phyloP scores from a whole-genome alignment of 2,329 filamentous ascomycete species.

The Phialocephala subalpina region DNA sequence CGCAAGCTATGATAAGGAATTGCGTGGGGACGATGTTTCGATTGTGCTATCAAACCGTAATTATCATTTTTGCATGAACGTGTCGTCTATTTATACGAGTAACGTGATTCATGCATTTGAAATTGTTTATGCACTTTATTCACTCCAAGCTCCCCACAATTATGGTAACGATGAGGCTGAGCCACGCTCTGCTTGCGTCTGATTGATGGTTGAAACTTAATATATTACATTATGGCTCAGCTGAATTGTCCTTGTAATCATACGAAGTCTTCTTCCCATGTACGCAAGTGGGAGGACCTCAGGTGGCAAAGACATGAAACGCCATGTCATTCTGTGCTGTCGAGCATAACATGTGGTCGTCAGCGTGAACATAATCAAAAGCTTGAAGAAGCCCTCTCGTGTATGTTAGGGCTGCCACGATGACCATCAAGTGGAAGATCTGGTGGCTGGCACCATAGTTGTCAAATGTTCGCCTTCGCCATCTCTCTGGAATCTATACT shows the following conservation, averaged over 20 bases:
- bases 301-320: conserved; percentile 3
- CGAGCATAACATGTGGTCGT: conserved; percentile 10
- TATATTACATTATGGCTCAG: neutral
- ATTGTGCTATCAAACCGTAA: conserved; percentile 18
- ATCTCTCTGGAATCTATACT: conserved; percentile 52
- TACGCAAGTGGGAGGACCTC: neutral
- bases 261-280: neutral
- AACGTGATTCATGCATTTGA: conserved; percentile 31
- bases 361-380: conserved; percentile 46
- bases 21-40: conserved; percentile 25
- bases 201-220: conserved; percentile 17
- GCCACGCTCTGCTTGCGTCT: conserved; percentile 16
- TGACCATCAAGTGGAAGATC: conserved; percentile 56
- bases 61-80: conserved; percentile 28
- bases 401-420: conserved; percentile 51
- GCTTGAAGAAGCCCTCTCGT: conserved; percentile 47
- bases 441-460: conserved; percentile 57
- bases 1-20: conserved; percentile 31
- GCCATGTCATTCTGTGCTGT: conserved; percentile 8
- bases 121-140: conserved; percentile 27
- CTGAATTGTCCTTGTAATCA: conserved; percentile 8
- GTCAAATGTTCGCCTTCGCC: conserved; percentile 53
- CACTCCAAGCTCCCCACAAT: conserved; percentile 13
- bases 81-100: conserved; percentile 24
- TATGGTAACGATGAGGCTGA: conserved; percentile 17